Evolutionary conservation across 805 yeast genomes (phyloP).

Genomic region (Sungouiella thailandica): DNA sequence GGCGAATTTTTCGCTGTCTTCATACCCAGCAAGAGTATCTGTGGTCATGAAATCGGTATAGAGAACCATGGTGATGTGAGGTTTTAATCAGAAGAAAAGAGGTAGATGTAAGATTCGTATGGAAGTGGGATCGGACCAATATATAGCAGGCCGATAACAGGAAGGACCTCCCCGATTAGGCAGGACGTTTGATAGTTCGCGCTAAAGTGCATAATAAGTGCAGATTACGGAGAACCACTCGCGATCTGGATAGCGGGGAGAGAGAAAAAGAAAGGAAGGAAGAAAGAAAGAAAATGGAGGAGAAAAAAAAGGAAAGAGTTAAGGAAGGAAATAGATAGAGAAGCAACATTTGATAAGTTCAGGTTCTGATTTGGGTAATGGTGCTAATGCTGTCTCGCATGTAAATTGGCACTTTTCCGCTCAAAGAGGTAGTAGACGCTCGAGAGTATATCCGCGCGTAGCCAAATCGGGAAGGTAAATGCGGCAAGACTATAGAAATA

Average conservation of each 20-base stretch:
- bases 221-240: too few species aligned
- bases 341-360: too few species aligned
- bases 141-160: neutral
- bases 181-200: neutral
- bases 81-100: neutral
- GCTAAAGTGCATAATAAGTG: too few species aligned
- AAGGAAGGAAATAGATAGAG: too few species aligned
- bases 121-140: neutral
- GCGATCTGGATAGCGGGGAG: neutral
- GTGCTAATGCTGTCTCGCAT: too few species aligned
- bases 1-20: slow-evolving; percentile 39
- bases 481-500: too few species aligned
- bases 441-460: too few species aligned
- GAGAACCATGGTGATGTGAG: slow-evolving; percentile 11
- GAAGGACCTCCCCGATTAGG: neutral
- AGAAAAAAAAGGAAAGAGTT: neutral
- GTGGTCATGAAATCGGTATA: slow-evolving; percentile 23
- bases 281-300: neutral
- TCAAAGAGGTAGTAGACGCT: too few species aligned
- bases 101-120: neutral
- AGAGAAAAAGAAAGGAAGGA: neutral
- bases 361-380: too few species aligned
- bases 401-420: too few species aligned
- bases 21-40: slow-evolving; percentile 28
- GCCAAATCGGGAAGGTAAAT: too few species aligned